Percentiles rank a stretch among this genome's conserved stretches.
phyloP scores from a whole-genome alignment of 1,139 yeast species.

The Kodamaea anthophila region DNA sequence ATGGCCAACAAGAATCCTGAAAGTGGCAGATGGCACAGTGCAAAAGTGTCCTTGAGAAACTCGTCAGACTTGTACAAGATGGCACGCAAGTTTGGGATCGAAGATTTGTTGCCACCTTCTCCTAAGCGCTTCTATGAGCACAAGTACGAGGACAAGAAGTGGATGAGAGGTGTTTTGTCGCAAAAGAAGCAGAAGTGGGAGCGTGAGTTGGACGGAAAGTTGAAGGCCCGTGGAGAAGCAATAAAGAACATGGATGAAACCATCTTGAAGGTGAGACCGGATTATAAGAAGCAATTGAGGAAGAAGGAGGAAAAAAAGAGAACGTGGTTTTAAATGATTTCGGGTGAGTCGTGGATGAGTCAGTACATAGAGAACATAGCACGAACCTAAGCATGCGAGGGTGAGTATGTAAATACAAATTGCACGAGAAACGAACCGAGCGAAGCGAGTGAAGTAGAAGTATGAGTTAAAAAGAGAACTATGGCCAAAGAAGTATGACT shows the following conservation, averaged over 20 bases:
- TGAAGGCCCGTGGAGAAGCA: conserved; percentile 60
- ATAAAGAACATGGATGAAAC: conserved; percentile 66
- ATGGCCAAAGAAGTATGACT: too few species aligned
- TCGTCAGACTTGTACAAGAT: conserved; percentile 81
- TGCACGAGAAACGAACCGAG: too few species aligned
- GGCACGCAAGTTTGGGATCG: conserved; percentile 76
- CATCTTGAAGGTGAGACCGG: conserved; percentile 60
- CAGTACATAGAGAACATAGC: too few species aligned
- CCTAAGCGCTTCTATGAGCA: conserved; percentile 75
- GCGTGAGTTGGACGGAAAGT: conserved; percentile 57
- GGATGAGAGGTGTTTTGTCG: conserved; percentile 70
- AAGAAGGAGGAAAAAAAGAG: conserved; percentile 43
- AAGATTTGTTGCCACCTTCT: conserved; percentile 71
- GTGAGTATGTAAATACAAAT: too few species aligned
- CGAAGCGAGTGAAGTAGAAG: too few species aligned
- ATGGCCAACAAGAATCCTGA: conserved; percentile 79
- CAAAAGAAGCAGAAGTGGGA: conserved; percentile 85
- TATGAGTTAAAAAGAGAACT: too few species aligned
- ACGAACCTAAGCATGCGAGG: too few species aligned
- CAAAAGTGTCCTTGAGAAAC: conserved; percentile 75
- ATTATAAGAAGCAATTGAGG: conserved; percentile 51
- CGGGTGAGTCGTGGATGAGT: too few species aligned
- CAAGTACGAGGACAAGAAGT: conserved; percentile 66
- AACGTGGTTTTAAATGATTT: conserved; percentile 44
- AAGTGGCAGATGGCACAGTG: conserved; percentile 70